Base-by-base conservation (phyloP, 805 yeast species). In the Lachancea cidri region DNA sequence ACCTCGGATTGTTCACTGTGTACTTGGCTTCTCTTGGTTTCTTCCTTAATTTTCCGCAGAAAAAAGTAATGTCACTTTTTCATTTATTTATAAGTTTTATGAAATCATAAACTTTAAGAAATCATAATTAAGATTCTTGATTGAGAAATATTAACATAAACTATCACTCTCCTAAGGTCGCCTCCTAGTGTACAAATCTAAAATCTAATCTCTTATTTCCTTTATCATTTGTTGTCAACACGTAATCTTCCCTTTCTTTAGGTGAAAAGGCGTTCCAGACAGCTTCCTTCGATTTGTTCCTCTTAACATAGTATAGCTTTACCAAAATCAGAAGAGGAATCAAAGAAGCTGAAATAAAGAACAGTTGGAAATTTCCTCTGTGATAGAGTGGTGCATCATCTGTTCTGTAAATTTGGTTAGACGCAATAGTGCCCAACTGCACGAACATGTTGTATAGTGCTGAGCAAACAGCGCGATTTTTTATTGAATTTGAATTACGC, bases 401-500 rank as follows among this genome's bases (percentile, higher is more conserved):
- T 2, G 56, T 53, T 41, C 79, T 59, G 58, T 82, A 83, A 4
- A 83, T 67, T 51, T 81, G 76, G 7, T 77, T 65, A 1, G 79
- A 65, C n/a, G 72, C 62, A 30, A 82, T 76, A 17, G 67, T 60
- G 1, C 77, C 83, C 0, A 75, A 65, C 58, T 82, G 88, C 3
- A 73, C 76, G 56, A 70, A 73, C 71, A 81, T 79, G 53, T 82
- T 83, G 58, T 74, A 78, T 33, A 81, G 41, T 0, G 87, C 79
- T 0, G 86, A 74, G 6, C 81, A 71, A 3, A 82, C 76, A 0
- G 86, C 73, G 50, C 89, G 65, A 5, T 75, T 65, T 29, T 77
- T 63, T 24, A 83, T 81, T 2, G 81, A 68, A 52, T 76, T 74
- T 6, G 86, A 71, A 51, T 81, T 82, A 29, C 74, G 56, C 0